Conservation (phyloP, 345 rosid species). For the Corchorus capsularis region DNA sequence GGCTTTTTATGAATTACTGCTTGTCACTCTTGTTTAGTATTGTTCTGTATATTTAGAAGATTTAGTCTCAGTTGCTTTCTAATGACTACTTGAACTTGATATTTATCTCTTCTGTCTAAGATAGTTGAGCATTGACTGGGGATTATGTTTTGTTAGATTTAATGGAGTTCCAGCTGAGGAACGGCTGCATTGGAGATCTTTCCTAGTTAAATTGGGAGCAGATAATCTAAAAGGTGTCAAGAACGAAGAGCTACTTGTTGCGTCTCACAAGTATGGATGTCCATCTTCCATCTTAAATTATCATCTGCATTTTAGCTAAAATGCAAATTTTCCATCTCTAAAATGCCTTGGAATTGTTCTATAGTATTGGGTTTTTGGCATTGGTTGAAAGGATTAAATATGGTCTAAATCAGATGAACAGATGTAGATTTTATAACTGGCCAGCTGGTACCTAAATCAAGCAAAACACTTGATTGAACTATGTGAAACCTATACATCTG, state of each 20-base stretch:
- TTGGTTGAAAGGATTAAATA: neutral
- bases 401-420: neutral
- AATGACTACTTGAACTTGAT: neutral
- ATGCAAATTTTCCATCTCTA: constrained; percentile 4
- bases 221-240: constrained; percentile 90
- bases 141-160: constrained; percentile 49
- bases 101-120: neutral
- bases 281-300: constrained; percentile 9
- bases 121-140: constrained; percentile 8
- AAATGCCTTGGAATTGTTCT: neutral
- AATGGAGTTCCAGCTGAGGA: constrained; percentile 98
- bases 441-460: neutral
- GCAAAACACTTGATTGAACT: constrained; percentile 1
- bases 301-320: constrained; percentile 6
- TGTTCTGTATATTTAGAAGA: neutral
- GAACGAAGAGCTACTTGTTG: constrained; percentile 94
- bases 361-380: neutral
- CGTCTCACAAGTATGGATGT: constrained; percentile 80
- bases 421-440: neutral
- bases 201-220: constrained; percentile 88
- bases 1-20: neutral
- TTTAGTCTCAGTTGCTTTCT: constrained; percentile 7
- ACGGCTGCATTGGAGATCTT: constrained; percentile 86
- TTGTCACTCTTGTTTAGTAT: neutral
- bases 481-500: neutral